Conservation (phyloP, 225 moss, liverwort and hornwort genomes). For the Marchantia paleacea region DNA sequence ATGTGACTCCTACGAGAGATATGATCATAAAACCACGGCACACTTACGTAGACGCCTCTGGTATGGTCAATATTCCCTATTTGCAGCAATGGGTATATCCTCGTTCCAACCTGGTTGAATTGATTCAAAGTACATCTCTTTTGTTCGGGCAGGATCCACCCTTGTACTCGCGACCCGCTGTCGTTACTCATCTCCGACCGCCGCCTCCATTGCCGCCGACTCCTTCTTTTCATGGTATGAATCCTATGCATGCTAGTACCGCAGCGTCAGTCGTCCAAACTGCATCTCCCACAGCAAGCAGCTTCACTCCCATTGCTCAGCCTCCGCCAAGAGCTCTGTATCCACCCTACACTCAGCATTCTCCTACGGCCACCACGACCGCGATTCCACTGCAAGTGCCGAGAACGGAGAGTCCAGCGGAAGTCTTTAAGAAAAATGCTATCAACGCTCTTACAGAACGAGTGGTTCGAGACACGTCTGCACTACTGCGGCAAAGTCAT, state of each 20-base stretch:
- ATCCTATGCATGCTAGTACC: constrained; percentile 77
- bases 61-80: constrained; percentile 66
- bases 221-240: constrained; percentile 72
- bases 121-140: constrained; percentile 82
- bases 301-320: constrained; percentile 38
- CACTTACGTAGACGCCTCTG: constrained; percentile 83
- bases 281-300: constrained; percentile 43
- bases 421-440: constrained; percentile 68
- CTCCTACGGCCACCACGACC: constrained; percentile 29
- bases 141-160: constrained; percentile 95
- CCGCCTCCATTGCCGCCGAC: constrained; percentile 52
- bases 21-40: constrained; percentile 99
- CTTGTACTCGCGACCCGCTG: constrained; percentile 70
- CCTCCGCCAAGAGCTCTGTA: constrained; percentile 58
- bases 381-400: constrained; percentile 32
- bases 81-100: constrained; percentile 90
- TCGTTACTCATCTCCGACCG: constrained; percentile 34
- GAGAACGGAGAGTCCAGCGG: constrained; percentile 62
- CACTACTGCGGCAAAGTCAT: constrained; percentile 55
- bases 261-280: constrained; percentile 11
- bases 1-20: constrained; percentile 87
- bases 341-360: constrained; percentile 59
- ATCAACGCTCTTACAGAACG: constrained; percentile 60
- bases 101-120: constrained; percentile 88
- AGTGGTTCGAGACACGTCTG: constrained; percentile 51